These are phyloP conservation scores for Camillea tinctor DNA, from an alignment of 2,329 filamentous ascomycete species.

Conservation along the genomic window DNA sequence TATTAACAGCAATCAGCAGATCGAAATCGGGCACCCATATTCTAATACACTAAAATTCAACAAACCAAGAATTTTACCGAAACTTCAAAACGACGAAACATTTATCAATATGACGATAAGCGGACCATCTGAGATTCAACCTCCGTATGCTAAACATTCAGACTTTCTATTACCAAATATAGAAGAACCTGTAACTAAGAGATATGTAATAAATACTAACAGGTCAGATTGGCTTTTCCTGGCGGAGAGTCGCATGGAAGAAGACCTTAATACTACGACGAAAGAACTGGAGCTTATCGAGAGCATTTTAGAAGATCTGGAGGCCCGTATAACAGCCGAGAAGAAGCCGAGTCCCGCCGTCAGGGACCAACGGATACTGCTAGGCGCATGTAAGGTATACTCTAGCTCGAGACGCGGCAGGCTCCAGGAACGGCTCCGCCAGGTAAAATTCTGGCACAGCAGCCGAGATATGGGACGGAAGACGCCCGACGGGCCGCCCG, in stretches of 20 bases:
- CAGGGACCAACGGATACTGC: constrained; percentile 15
- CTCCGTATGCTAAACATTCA: constrained; percentile 7
- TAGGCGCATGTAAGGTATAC: constrained; percentile 28
- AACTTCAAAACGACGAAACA: too few relatives aligned
- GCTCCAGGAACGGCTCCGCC: constrained; percentile 25
- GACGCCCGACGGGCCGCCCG: constrained; percentile 21
- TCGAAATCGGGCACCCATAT: too few relatives aligned
- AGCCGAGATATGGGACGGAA: constrained; percentile 11
- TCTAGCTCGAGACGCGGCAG: constrained; percentile 22
- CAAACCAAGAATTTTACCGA: too few relatives aligned
- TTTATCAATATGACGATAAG: too few relatives aligned
- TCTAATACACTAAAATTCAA: too few relatives aligned
- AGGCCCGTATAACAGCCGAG: constrained; percentile 2
- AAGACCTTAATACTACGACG: constrained; percentile 25
- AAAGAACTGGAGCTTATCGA: constrained; percentile 28
- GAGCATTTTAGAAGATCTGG: constrained; percentile 20
- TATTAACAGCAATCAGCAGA: too few relatives aligned
- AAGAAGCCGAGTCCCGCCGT: neutral
- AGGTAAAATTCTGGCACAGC: constrained; percentile 23
- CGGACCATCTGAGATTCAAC: too few relatives aligned
- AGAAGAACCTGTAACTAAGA: neutral
- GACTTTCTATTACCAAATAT: neutral
- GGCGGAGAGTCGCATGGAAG: constrained; percentile 15
- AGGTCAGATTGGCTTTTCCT: constrained; percentile 20
- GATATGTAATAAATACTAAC: too few relatives aligned